Evolutionary conservation across 1,139 yeast genomes (phyloP).

Genomic region (Sugiyamaella castrensis): DNA sequence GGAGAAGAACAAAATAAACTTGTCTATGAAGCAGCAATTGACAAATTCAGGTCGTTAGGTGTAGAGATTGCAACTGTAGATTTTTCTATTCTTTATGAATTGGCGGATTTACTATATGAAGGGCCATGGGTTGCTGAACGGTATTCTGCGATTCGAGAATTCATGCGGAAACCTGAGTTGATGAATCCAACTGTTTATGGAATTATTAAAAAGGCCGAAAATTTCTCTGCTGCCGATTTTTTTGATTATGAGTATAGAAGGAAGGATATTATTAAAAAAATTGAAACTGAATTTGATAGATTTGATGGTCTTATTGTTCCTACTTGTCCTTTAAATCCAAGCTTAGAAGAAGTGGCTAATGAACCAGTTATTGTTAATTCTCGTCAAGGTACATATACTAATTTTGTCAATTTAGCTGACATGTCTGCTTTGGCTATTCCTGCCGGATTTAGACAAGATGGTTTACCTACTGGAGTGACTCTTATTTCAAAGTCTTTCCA

Average conservation of each 20-base stretch:
- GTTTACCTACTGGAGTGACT: constrained; percentile 88
- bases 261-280: constrained; percentile 66
- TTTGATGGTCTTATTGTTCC: constrained; percentile 84
- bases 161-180: constrained; percentile 62
- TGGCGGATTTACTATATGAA: constrained; percentile 89
- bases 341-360: constrained; percentile 60
- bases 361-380: constrained; percentile 88
- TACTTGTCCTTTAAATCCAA: constrained; percentile 89
- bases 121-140: constrained; percentile 99
- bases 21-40: constrained; percentile 60
- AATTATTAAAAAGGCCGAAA: constrained; percentile 75
- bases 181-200: constrained; percentile 81
- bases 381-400: constrained; percentile 93
- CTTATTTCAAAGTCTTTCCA: constrained; percentile 75
- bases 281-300: constrained; percentile 51
- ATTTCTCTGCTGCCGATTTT: constrained; percentile 75
- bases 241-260: constrained; percentile 84
- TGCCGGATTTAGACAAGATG: constrained; percentile 78
- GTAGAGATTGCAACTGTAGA: constrained; percentile 62
- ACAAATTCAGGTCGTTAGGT: constrained; percentile 50
- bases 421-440: constrained; percentile 90
- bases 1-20: constrained; percentile 76
- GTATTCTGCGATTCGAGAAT: constrained; percentile 74
- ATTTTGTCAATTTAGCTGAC: constrained; percentile 92
- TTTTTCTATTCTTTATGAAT: constrained; percentile 68